A percentile compares a stretch with the other conserved stretches of the same genome.
Evolutionary conservation across 192 early-diverging fungal species (phyloP).

Genomic region (Neocallimastix lanati): DNA sequence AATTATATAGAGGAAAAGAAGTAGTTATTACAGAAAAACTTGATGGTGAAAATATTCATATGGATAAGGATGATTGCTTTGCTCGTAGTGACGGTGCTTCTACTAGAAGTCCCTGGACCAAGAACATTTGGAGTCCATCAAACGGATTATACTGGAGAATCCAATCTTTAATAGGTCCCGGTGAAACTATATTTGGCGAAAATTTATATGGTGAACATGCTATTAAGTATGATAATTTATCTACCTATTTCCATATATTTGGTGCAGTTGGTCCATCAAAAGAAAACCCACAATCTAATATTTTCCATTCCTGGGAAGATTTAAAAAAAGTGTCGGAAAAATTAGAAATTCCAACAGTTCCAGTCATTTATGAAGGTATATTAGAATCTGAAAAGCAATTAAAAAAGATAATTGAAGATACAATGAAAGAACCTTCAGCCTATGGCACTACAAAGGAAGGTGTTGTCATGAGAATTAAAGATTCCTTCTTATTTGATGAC

Average conservation of each 20-base stretch:
- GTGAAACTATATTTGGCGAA: not conserved
- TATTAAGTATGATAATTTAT: not conserved
- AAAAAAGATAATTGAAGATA: not conserved
- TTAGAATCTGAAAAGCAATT: not conserved
- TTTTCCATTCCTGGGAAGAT: not conserved
- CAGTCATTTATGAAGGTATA: not conserved
- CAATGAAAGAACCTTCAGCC: not conserved
- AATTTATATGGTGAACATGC: not conserved
- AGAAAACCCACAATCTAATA: not conserved
- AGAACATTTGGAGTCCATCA: not conserved
- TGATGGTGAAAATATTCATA: not conserved
- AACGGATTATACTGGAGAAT: not conserved
- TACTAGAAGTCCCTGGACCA: not conserved
- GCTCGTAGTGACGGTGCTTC: not conserved
- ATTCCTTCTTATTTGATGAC: not conserved
- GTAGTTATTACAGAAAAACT: not conserved
- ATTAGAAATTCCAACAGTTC: not conserved
- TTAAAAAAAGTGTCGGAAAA: not conserved
- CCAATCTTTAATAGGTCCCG: not conserved
- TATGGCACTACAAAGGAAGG: not conserved
- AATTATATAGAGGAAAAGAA: not conserved
- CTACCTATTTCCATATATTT: not conserved
- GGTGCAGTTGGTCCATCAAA: not conserved
- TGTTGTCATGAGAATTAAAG: not conserved
- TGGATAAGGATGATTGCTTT: not conserved